These are phyloP conservation scores for Aspergillus tubingensis DNA, from an alignment of 2,329 filamentous ascomycete genomes.

Conservation along the genomic window DNA sequence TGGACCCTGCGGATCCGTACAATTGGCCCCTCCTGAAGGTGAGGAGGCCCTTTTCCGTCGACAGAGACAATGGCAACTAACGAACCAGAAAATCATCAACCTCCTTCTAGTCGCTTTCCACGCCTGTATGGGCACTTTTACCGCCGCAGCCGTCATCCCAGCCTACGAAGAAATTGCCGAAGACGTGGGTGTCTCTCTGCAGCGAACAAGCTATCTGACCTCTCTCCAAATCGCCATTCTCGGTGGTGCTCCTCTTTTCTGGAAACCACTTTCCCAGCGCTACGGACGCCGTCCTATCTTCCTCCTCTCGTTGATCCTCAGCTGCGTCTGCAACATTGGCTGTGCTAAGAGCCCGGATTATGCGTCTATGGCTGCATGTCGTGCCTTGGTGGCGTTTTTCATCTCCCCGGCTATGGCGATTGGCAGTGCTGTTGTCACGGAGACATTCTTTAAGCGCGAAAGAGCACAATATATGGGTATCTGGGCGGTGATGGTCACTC, in stretches of 20 bases:
- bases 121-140: conserved; percentile 58
- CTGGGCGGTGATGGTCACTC: conserved; percentile 55
- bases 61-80: neutral
- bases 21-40: conserved; percentile 13
- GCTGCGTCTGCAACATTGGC: conserved; percentile 53
- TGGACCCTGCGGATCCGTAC: conserved; percentile 16
- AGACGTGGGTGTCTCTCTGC: conserved; percentile 52
- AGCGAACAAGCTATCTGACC: conserved; percentile 55
- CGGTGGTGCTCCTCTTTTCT: conserved; percentile 56
- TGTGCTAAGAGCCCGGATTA: conserved; percentile 54
- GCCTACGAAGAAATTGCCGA: conserved; percentile 53
- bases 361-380: conserved; percentile 51
- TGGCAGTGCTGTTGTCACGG: conserved; percentile 57
- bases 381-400: conserved; percentile 55
- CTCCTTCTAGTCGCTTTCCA: conserved; percentile 58
- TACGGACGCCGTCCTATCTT: conserved; percentile 58
- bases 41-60: neutral
- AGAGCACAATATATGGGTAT: conserved; percentile 56
- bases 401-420: conserved; percentile 55
- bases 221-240: conserved; percentile 56
- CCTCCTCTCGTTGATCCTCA: conserved; percentile 52
- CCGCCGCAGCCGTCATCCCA: conserved; percentile 55
- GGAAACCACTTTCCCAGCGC: conserved; percentile 55
- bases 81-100: conserved; percentile 34
- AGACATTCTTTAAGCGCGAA: conserved; percentile 57